Base-by-base conservation (phyloP, 495 filamentous ascomycete species). In the Daldinia caldariorum region DNA sequence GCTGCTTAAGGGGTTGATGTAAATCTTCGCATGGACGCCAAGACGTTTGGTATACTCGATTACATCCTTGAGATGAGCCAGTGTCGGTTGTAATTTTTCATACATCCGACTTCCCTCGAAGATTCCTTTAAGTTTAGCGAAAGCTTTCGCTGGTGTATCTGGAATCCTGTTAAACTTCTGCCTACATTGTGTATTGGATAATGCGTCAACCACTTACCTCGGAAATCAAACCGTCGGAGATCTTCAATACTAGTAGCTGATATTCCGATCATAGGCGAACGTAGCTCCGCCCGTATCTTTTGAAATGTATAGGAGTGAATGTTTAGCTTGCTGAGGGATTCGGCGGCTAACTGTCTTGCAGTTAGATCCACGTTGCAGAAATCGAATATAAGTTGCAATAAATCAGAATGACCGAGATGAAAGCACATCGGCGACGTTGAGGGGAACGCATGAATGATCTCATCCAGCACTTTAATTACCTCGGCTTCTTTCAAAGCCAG, bases 401-500 rank as follows among this genome's bases (percentile, higher is more conserved):
- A 82, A 74, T 92, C 89, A 0, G 92, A 92, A 77, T 99, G 95
- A 58, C 97, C 96, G 51, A 99, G 80, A 71, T 97, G 89, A 76
- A 97, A 97, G 76, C 94, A 97, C 86, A 97, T 93, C 9, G 88
- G 84, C 4, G 86, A 82, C 34, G 94, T 82, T 45, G 88, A 89
- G 6, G 94, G 94, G 69, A 97, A 94, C 6, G 89, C 87, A 41
- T 90, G 86, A 22, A 96, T 85, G 49, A 97, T 90, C 73, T 99
- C 95, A 75, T 98, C 94, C 49, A 97, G 75, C 6, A 97, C 93
- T 76, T 97, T 98, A 61, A 99, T 89, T 4, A 93, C 91, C 76
- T 99, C 95, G 0, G 95, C 95, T 78, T 99, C 95, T 73, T 95
- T 94, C 57, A 97, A 76, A 0, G 94, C 88, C n/a, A 96, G 82